phyloP scores from a whole-genome alignment of 75 land plant genomes.

The Picea sitchensis region DNA sequence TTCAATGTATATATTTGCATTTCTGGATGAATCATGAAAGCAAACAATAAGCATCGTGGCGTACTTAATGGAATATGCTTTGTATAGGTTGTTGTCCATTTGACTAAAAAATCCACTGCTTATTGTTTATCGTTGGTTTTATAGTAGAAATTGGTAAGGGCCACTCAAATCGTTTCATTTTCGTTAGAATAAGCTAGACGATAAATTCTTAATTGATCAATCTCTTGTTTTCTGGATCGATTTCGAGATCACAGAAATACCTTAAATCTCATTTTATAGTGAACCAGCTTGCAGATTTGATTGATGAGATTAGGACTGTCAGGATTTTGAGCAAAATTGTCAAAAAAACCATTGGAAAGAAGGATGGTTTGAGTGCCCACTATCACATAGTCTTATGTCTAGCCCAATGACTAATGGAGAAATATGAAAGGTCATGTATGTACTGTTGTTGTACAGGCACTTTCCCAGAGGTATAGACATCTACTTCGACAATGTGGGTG shows the following conservation, averaged over 20 bases:
- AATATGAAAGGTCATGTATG: too few species aligned
- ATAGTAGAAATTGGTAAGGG: too few species aligned
- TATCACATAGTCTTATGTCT: not conserved
- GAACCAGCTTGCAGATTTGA: too few species aligned
- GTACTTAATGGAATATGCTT: too few species aligned
- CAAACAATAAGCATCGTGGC: too few species aligned
- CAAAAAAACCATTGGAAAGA: not conserved
- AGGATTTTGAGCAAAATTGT: not conserved
- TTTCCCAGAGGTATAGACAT: conserved; percentile 25
- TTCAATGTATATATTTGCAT: not conserved
- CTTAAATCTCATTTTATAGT: too few species aligned
- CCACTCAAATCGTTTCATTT: too few species aligned
- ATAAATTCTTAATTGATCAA: not conserved
- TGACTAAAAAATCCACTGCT: not conserved
- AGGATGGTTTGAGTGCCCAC: not conserved
- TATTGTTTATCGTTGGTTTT: not conserved
- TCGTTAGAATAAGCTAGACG: not conserved
- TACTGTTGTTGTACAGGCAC: conserved; percentile 13
- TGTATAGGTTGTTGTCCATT: too few species aligned
- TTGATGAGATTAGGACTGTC: too few species aligned
- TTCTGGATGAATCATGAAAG: not conserved
- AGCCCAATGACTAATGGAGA: too few species aligned
- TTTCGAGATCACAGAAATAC: too few species aligned
- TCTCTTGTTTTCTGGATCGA: too few species aligned
- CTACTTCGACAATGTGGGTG: conserved; percentile 49